Percentiles rank a stretch among this genome's conserved stretches.
Conservation (phyloP, 495 filamentous ascomycete genomes). For the Darksidea phi region DNA sequence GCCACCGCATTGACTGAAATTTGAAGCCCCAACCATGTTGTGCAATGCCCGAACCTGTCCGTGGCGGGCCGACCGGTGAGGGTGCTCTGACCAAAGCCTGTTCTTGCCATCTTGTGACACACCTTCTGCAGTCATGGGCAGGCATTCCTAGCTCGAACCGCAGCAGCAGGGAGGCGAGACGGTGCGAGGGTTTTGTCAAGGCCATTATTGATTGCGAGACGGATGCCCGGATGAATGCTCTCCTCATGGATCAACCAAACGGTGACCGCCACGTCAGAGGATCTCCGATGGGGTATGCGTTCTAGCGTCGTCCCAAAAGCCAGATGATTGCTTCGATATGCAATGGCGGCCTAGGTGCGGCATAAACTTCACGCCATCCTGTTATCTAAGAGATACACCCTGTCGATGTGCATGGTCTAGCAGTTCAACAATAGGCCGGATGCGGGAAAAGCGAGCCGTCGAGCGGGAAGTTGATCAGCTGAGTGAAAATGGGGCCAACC, state of each 20-base stretch:
- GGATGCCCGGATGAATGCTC: slow-evolving; percentile 28
- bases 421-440: slow-evolving; percentile 34
- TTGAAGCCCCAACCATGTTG: slow-evolving; percentile 19
- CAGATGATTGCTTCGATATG: slow-evolving; percentile 40
- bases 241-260: slow-evolving; percentile 39
- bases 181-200: slow-evolving; percentile 30
- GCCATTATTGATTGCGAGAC: slow-evolving; percentile 32
- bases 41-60: slow-evolving; percentile 23
- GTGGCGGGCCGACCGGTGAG: slow-evolving; percentile 36
- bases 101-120: slow-evolving; percentile 38
- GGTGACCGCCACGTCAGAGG: slow-evolving; percentile 41
- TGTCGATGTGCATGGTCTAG: slow-evolving; percentile 39
- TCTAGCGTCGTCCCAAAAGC: slow-evolving; percentile 36
- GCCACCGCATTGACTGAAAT: slow-evolving; percentile 31
- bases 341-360: slow-evolving; percentile 36
- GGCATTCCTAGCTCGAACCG: slow-evolving; percentile 29
- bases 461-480: slow-evolving; percentile 38
- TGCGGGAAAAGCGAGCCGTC: slow-evolving; percentile 35
- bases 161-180: slow-evolving; percentile 27
- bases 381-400: slow-evolving; percentile 34
- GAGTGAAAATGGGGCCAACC: slow-evolving; percentile 23
- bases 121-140: slow-evolving; percentile 26
- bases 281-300: slow-evolving; percentile 41
- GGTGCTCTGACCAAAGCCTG: slow-evolving; percentile 31
- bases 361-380: slow-evolving; percentile 37